Evolutionary conservation across 257 asterid genomes (phyloP).

Genomic region (Anisodus tanguticus): DNA sequence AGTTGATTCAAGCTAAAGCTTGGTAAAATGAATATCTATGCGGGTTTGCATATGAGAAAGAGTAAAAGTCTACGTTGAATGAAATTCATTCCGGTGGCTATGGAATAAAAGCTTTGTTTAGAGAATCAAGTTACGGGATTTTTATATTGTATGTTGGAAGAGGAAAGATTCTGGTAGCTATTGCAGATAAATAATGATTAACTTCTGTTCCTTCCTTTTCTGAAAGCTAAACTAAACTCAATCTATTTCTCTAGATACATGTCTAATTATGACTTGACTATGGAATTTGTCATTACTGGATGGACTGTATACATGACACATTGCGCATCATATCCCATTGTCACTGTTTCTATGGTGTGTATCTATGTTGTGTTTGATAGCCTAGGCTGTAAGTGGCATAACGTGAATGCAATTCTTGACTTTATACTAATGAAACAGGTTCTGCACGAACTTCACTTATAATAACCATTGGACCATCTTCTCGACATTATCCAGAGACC

Average conservation of each 20-base stretch:
- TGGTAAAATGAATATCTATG: not conserved
- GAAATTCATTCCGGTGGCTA: not conserved
- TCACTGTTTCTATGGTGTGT: not conserved
- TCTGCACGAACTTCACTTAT: slow-evolving; percentile 95
- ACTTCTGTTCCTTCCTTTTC: slow-evolving; percentile 13
- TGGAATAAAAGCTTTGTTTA: not conserved
- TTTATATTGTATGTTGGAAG: not conserved
- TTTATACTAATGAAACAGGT: slow-evolving; percentile 53
- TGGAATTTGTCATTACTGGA: slow-evolving; percentile 6
- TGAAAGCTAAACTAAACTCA: not conserved
- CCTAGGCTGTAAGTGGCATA: not conserved
- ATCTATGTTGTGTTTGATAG: not conserved
- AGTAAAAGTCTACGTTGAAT: not conserved
- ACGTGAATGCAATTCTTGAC: not conserved
- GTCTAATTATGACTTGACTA: slow-evolving; percentile 15
- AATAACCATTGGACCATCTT: slow-evolving; percentile 80
- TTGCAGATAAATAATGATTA: not conserved
- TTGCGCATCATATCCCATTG: not conserved
- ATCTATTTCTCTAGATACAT: slow-evolving; percentile 16
- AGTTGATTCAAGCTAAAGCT: slow-evolving; percentile 11
- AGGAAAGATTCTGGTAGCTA: slow-evolving; percentile 4
- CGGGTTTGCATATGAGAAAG: not conserved
- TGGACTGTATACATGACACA: not conserved
- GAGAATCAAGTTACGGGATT: not conserved
- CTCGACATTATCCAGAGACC: slow-evolving; percentile 85